Evolutionary conservation across 495 filamentous ascomycete species (phyloP).

Genomic region (Lepidopterella palustris): DNA sequence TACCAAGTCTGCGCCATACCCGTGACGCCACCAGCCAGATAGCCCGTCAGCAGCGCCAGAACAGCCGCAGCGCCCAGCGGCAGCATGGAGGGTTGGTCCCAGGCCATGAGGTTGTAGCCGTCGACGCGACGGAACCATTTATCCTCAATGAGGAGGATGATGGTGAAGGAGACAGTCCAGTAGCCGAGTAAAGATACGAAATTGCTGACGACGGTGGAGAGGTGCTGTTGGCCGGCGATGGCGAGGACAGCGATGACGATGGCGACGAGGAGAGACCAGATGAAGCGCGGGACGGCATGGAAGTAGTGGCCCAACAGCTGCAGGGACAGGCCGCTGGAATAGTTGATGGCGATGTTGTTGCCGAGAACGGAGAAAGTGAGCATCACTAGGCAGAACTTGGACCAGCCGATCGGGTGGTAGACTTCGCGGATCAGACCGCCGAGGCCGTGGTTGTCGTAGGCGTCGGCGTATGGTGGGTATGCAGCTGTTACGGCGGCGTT

Average conservation of each 20-base stretch:
- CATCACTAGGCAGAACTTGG: constrained; percentile 39
- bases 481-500: constrained; percentile 42
- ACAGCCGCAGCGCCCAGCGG: constrained; percentile 5
- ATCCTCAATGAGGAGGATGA: constrained; percentile 9
- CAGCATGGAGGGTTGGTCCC: constrained; percentile 1
- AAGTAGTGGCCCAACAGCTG: constrained; percentile 42
- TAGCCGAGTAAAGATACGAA: constrained; percentile 34
- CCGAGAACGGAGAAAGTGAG: constrained; percentile 31
- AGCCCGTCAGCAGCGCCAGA: constrained; percentile 1
- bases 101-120: constrained; percentile 4
- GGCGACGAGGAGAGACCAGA: constrained; percentile 42
- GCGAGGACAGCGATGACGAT: constrained; percentile 39
- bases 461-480: constrained; percentile 39
- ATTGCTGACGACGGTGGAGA: constrained; percentile 39
- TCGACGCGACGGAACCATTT: constrained; percentile 2
- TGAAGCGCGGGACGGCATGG: constrained; percentile 38
- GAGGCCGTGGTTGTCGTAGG: constrained; percentile 48
- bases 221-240: constrained; percentile 39
- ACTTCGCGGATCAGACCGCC: constrained; percentile 52
- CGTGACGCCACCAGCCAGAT: constrained; percentile 7
- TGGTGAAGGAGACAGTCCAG: constrained; percentile 2
- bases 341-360: constrained; percentile 42
- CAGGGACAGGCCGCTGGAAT: constrained; percentile 38
- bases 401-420: constrained; percentile 48
- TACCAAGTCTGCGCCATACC: constrained; percentile 14